A percentile compares a stretch with the other conserved stretches of the same genome.
Evolutionary conservation across 352 stramenopile genomes (phyloP).

Genomic region (Vaucheria bursata): DNA sequence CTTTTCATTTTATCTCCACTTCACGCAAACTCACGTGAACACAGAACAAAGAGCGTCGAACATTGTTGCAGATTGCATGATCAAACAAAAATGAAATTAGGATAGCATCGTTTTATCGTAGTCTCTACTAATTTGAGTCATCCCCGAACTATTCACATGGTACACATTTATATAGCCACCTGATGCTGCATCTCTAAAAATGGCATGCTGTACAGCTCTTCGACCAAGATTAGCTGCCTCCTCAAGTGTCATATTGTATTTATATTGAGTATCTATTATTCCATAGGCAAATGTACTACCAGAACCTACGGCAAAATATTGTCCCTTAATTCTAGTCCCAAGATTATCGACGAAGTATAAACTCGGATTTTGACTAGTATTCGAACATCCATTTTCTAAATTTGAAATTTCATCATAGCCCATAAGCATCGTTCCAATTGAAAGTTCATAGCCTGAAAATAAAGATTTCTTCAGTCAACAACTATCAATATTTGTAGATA

Average conservation of each 20-base stretch:
- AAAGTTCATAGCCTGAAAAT: too few species aligned
- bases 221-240: conserved; percentile 86
- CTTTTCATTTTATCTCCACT: too few species aligned
- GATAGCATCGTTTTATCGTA: background rate
- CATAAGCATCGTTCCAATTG: too few species aligned
- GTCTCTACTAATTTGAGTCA: background rate
- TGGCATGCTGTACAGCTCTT: conserved; percentile 89
- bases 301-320: conserved; percentile 88
- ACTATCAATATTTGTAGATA: too few species aligned
- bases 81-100: too few species aligned
- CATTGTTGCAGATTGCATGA: too few species aligned
- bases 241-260: conserved; percentile 79
- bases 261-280: conserved; percentile 83
- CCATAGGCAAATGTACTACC: conserved; percentile 91
- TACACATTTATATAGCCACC: conserved; percentile 60
- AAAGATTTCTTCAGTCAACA: too few species aligned
- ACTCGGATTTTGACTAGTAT: too few species aligned
- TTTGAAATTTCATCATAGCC: too few species aligned
- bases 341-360: conserved; percentile 95
- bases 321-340: conserved; percentile 78
- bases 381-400: too few species aligned
- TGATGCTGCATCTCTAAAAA: conserved; percentile 76
- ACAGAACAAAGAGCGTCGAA: too few species aligned
- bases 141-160: background rate
- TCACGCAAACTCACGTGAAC: too few species aligned